Evolutionary conservation across 305 asterid species (phyloP).

Genomic region (Rubia tinctorum): DNA sequence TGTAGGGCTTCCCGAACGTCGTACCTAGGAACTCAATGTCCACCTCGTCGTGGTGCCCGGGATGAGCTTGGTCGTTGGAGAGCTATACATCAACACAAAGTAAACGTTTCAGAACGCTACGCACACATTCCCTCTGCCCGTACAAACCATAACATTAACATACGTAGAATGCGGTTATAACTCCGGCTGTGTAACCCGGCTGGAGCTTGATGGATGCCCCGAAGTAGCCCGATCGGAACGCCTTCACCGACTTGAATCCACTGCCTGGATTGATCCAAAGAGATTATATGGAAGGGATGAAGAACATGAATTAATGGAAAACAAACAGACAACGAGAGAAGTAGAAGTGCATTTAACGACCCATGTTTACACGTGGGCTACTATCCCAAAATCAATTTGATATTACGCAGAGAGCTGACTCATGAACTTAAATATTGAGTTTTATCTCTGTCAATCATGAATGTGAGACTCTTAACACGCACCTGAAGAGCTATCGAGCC

Average conservation of each 20-base stretch:
- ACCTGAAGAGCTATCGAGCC: slow-evolving; percentile 91
- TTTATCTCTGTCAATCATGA: no score
- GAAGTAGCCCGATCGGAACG: slow-evolving; percentile 92
- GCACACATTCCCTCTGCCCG: no score
- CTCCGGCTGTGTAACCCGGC: slow-evolving; percentile 93
- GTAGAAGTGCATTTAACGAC: no score
- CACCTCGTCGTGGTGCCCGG: slow-evolving; percentile 89
- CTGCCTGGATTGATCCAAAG: slow-evolving; percentile 46
- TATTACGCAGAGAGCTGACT: no score
- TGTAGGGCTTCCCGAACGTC: slow-evolving; percentile 90
- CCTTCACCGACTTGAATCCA: slow-evolving; percentile 93
- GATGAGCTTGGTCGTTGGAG: slow-evolving; percentile 80
- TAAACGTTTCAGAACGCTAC: no score
- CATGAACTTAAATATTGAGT: no score
- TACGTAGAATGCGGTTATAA: slow-evolving; percentile 89
- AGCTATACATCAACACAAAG: slow-evolving; percentile 33
- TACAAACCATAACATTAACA: background rate
- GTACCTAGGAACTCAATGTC: slow-evolving; percentile 92
- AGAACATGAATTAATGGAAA: background rate
- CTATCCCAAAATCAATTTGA: no score
- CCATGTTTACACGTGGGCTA: no score
- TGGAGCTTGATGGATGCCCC: slow-evolving; percentile 92
- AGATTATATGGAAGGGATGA: background rate
- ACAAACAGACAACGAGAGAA: background rate
- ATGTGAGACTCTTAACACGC: background rate